phyloP scores from a whole-genome alignment of 345 rosid species.

The Microcos paniculata region DNA sequence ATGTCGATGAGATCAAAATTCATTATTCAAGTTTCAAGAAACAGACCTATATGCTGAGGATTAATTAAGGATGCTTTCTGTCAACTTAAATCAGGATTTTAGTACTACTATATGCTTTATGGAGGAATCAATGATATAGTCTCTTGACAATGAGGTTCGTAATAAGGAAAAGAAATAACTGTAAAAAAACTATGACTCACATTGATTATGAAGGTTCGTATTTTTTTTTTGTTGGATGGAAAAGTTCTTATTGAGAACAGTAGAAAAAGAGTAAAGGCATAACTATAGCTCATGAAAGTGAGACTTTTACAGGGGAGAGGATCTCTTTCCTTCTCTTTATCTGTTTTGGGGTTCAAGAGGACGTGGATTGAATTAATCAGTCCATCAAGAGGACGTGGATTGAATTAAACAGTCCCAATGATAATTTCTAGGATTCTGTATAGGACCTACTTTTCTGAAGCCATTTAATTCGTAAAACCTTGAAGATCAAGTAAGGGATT shows the following conservation, averaged over 20 bases:
- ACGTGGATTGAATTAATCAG: too few species aligned
- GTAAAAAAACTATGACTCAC: neutral
- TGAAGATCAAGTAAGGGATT: neutral
- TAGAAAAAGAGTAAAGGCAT: neutral
- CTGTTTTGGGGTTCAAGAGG: neutral
- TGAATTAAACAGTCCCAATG: too few species aligned
- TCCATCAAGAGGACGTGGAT: neutral
- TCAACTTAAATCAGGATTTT: neutral
- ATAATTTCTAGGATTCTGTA: too few species aligned
- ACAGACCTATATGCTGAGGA: too few species aligned
- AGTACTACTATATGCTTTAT: neutral
- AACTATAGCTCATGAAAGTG: neutral
- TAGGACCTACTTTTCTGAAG: neutral
- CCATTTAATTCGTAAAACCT: neutral
- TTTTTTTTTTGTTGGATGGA: neutral
- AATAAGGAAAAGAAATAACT: neutral
- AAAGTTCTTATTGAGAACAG: conserved; percentile 2
- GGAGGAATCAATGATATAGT: neutral
- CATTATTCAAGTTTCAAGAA: too few species aligned
- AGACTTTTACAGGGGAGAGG: neutral
- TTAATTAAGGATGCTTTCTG: neutral
- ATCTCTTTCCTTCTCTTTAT: neutral
- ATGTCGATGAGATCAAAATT: neutral
- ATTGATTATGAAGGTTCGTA: neutral
- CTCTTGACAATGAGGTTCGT: neutral